Base-by-base conservation (phyloP, 306 rosid species). In the Argentina anserina region DNA sequence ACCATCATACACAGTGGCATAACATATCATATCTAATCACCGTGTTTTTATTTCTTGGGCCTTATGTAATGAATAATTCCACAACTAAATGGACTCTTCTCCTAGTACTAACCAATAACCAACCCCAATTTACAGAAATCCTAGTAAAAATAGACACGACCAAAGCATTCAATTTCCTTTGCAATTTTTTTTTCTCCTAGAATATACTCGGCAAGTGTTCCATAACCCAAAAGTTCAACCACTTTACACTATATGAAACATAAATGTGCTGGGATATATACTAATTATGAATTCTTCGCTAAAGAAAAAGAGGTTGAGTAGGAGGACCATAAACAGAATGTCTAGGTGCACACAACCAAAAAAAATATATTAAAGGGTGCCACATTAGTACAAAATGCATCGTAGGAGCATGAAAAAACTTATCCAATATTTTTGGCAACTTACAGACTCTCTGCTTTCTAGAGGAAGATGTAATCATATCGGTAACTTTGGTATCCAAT, bases 381-480 rank as follows among this genome's bases (percentile, higher is more conserved):
- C 64, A n/a, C n/a, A n/a, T n/a, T n/a, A n/a, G n/a, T n/a, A n/a
- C n/a, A n/a, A n/a, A n/a, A n/a, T n/a, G n/a, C n/a, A n/a, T n/a
- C n/a, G n/a, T 26, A 12, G 49, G 39, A 53, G 75, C 26, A 37
- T 41, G n/a, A 58, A 46, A 29, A 71, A 56, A 46, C 33, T 18
- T 40, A 17, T 46, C 40, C 26, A 18, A 55, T 0, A 5, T 29
- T 31, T 49, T 21, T 26, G 55, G 63, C n/a, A 67, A 78, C 93
- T 74, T 88, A 93, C 98, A 73, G 33, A 74, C 60, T 62, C 76
- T 81, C 66, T 67, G 89, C 87, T 88, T 92, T 79, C 97, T 86
- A 49, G 87, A 80, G 21, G 97, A 90, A 67, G 97, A 93, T 67
- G 96, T 83, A 49, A 93, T 90, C 70, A 90, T 71, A 78, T 87